phyloP scores from a whole-genome alignment of 176 grass and related monocot species.

The Guadua angustifolia region DNA sequence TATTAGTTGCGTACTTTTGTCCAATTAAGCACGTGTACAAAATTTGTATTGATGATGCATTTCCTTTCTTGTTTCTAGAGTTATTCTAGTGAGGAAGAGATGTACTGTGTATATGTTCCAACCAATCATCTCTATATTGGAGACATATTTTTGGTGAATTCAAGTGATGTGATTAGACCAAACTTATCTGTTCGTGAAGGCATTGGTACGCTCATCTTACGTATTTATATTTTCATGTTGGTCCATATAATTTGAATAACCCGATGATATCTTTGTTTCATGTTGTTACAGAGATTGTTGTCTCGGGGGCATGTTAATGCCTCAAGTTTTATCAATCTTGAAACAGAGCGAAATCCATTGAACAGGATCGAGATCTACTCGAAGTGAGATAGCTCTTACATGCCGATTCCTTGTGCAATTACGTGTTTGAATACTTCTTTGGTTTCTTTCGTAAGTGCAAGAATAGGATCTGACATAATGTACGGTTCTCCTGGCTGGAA shows the following conservation, averaged over 20 bases:
- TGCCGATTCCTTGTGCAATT: slow-evolving; percentile 2
- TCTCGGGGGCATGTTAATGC: slow-evolving; percentile 76
- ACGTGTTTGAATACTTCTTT: neutral
- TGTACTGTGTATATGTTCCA: slow-evolving; percentile 71
- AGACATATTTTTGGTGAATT: slow-evolving; percentile 67
- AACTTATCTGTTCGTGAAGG: slow-evolving; percentile 77
- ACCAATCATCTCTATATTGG: slow-evolving; percentile 82
- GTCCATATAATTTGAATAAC: neutral
- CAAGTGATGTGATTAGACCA: slow-evolving; percentile 66
- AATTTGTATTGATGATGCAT: slow-evolving; percentile 11
- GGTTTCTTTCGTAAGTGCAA: too few species aligned
- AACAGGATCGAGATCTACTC: slow-evolving; percentile 52
- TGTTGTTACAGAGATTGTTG: slow-evolving; percentile 61
- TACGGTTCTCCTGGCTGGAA: slow-evolving; percentile 30
- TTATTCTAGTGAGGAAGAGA: slow-evolving; percentile 71
- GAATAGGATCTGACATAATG: too few species aligned
- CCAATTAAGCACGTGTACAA: neutral
- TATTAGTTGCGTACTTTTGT: neutral
- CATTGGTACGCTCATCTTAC: slow-evolving; percentile 53
- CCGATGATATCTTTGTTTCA: neutral
- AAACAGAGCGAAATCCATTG: slow-evolving; percentile 49
- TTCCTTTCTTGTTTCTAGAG: slow-evolving; percentile 42
- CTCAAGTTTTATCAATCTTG: slow-evolving; percentile 53
- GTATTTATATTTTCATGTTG: neutral
- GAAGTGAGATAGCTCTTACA: slow-evolving; percentile 41